Evolutionary conservation across 768 basidiomycete species (phyloP).

Genomic region (Grammothele lineata): DNA sequence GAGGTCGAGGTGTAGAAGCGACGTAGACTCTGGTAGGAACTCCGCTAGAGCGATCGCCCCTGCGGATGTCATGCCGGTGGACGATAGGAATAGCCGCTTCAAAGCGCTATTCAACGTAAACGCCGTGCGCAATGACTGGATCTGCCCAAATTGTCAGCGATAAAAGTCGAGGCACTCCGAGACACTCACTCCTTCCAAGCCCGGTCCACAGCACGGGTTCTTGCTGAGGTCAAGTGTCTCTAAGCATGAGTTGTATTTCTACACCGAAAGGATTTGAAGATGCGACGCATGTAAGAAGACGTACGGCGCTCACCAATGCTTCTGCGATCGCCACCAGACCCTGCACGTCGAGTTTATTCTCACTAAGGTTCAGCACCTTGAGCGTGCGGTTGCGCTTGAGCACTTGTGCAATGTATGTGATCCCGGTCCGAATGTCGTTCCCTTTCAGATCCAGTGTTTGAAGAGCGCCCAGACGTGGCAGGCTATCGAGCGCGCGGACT

Average conservation of each 20-base stretch:
- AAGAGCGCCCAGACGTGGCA: conserved; percentile 82
- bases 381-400: conserved; percentile 93
- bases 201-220: conserved; percentile 91
- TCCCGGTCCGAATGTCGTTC: conserved; percentile 86
- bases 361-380: conserved; percentile 89
- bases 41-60: conserved; percentile 96
- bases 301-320: conserved; percentile 59
- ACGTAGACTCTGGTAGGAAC: conserved; percentile 87
- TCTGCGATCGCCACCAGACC: conserved; percentile 83
- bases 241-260: conserved; percentile 94
- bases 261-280: not conserved
- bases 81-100: conserved; percentile 88
- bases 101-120: conserved; percentile 90
- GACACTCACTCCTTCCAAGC: conserved; percentile 78
- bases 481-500: conserved; percentile 82
- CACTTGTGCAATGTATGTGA: conserved; percentile 90
- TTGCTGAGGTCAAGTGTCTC: conserved; percentile 92
- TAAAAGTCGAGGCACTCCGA: not conserved
- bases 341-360: conserved; percentile 86
- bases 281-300: not conserved
- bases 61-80: conserved; percentile 71
- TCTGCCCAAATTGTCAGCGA: conserved; percentile 34
- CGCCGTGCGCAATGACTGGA: conserved; percentile 85
- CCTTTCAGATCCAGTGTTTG: conserved; percentile 88
- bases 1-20: conserved; percentile 87